Base-by-base conservation (phyloP, 148 eudicot species). In the Suaeda aralocaspica region DNA sequence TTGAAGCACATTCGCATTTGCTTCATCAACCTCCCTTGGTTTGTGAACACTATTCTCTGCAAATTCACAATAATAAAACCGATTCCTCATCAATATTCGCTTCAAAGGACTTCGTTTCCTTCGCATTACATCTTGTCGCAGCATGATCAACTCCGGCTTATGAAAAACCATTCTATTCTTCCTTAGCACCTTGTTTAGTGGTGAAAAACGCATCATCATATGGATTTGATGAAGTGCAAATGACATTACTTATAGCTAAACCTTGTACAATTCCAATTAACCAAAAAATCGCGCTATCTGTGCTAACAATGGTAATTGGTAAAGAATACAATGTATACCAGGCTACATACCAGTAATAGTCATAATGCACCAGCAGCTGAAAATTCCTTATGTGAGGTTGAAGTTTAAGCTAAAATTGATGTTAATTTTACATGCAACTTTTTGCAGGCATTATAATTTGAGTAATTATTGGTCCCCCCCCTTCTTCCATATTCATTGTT, bases 381-480 rank as follows among this genome's bases (percentile, higher is more conserved):
- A 73, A 55, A 73, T 73, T 64, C 76, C 33, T 73, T 42, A 31
- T 64, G 49, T 73, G 64, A 28, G 12, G 68, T 29, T 21, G 36
- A 73, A 65, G 70, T 68, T n/a, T n/a, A n/a, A n/a, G n/a, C n/a
- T n/a, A n/a, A n/a, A n/a, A 48, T 64, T 42, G 29, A 15, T 41
- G 24, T 56, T 12, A 49, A 12, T 22, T 46, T 25, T 30, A 1
- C 45, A 19, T 19, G 6, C n/a, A n/a, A 15, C 44, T 51, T 41
- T 72, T 29, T 55, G 61, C 63, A 69, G 39, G 52, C 44, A 73
- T 25, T 41, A 18, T 65, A 9, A 30, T 28, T 73, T 64, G 49
- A 39, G 18, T 5, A 42, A 39, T 65, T 69, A 53, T 64, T 64
- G 64, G 62, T 44, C 11, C 50, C 28, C 2, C 26, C 39, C 22